A percentile compares a stretch with the other conserved stretches of the same genome.
Conservation (phyloP, 2,329 filamentous ascomycete species). For the Seiridium cupressi region DNA sequence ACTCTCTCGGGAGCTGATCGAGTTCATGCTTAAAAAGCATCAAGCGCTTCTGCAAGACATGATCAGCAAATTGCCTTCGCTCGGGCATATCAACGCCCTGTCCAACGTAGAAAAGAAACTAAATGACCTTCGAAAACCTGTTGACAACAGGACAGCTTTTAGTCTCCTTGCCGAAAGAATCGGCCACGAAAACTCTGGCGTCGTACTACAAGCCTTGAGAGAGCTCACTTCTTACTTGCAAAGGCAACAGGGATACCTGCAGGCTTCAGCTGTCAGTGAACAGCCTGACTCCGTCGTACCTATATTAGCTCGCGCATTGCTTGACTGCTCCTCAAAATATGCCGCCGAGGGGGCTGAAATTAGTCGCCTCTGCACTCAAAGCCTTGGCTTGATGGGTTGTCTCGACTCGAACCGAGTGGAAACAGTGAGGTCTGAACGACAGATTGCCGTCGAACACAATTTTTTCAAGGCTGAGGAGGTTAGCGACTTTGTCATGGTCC, state of each 20-base stretch:
- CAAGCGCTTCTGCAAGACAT: slow-evolving; percentile 59
- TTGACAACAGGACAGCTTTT: slow-evolving; percentile 66
- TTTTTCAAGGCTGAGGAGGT: slow-evolving; percentile 77
- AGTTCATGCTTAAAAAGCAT: slow-evolving; percentile 64
- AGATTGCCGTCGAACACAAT: slow-evolving; percentile 86
- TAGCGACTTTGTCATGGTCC: slow-evolving; percentile 79
- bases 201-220: slow-evolving; percentile 76
- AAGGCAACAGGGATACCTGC: slow-evolving; percentile 72
- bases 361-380: slow-evolving; percentile 71
- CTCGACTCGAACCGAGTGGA: slow-evolving; percentile 90
- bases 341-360: slow-evolving; percentile 67
- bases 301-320: slow-evolving; percentile 69
- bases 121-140: slow-evolving; percentile 59
- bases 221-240: slow-evolving; percentile 76
- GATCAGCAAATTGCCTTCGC: slow-evolving; percentile 74
- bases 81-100: slow-evolving; percentile 69
- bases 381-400: slow-evolving; percentile 85
- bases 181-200: slow-evolving; percentile 78
- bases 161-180: slow-evolving; percentile 72
- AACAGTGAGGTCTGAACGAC: slow-evolving; percentile 70
- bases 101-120: slow-evolving; percentile 66
- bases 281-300: slow-evolving; percentile 76
- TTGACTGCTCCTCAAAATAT: slow-evolving; percentile 84
- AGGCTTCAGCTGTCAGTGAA: slow-evolving; percentile 77
- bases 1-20: slow-evolving; percentile 61